Evolutionary conservation across 1,284 basidiomycete genomes (phyloP).

Genomic region (Thecaphora thlaspeos): DNA sequence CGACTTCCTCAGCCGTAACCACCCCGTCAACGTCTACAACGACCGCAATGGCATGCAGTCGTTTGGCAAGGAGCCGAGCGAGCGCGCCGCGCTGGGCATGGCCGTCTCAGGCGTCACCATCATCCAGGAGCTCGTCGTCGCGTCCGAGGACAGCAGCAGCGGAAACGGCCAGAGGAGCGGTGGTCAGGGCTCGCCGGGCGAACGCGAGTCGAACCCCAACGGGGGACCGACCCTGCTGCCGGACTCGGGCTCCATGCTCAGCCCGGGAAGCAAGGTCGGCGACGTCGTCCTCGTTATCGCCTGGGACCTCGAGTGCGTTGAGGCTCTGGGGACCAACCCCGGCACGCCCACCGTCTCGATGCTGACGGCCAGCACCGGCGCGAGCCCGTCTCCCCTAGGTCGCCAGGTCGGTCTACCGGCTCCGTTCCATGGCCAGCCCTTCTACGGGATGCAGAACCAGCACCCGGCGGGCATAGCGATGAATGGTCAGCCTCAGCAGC

Average conservation of each 20-base stretch:
- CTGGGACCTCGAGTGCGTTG: constrained; percentile 58
- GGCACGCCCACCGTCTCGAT: constrained; percentile 49
- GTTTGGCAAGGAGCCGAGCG: constrained; percentile 55
- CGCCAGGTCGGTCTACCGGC: constrained; percentile 20
- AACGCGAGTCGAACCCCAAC: constrained; percentile 10
- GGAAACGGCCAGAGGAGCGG: neutral
- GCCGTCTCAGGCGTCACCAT: constrained; percentile 56
- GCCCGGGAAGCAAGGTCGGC: constrained; percentile 55
- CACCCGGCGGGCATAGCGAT: no score
- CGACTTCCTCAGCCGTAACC: constrained; percentile 55
- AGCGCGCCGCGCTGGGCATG: constrained; percentile 55
- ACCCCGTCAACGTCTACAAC: constrained; percentile 50
- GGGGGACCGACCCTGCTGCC: constrained; percentile 6
- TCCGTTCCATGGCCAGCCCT: constrained; percentile 19
- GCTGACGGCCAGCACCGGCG: constrained; percentile 22
- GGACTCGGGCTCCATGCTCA: constrained; percentile 22
- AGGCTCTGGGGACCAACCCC: constrained; percentile 41
- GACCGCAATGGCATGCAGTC: constrained; percentile 36
- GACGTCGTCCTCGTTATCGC: constrained; percentile 58
- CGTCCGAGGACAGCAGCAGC: constrained; percentile 3
- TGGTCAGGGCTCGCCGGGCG: neutral
- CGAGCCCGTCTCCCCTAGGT: constrained; percentile 23
- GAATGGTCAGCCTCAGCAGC: no score
- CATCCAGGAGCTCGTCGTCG: constrained; percentile 59
- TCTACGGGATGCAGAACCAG: neutral